Percentiles rank a stretch among this genome's conserved stretches.
Evolutionary conservation across 176 grass and related monocot genomes (phyloP).

Genomic region (Musa acuminata): DNA sequence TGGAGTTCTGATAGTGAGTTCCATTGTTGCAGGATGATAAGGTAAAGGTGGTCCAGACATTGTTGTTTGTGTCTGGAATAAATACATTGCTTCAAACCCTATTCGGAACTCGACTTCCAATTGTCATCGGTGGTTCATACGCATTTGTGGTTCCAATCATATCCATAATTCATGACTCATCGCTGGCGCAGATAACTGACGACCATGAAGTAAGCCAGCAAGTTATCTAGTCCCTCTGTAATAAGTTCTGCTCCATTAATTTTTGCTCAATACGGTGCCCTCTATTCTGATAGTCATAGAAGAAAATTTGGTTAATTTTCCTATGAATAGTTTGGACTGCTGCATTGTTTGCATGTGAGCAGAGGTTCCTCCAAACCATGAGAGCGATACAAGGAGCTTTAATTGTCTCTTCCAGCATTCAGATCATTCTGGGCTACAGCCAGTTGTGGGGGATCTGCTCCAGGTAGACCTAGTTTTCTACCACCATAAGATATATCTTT

Average conservation of each 20-base stretch:
- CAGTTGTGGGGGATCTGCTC: constrained; percentile 98
- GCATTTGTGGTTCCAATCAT: constrained; percentile 75
- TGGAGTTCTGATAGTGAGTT: neutral
- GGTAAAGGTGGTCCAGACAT: constrained; percentile 86
- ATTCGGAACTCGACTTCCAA: constrained; percentile 81
- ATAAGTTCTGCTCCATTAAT: neutral
- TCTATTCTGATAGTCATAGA: no score
- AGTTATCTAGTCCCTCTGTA: neutral
- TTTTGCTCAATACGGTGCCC: neutral
- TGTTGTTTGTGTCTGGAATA: constrained; percentile 88
- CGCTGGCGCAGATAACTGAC: constrained; percentile 43
- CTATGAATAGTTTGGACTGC: neutral
- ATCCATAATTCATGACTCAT: constrained; percentile 73
- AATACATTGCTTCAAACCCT: constrained; percentile 94
- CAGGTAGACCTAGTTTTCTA: constrained; percentile 31
- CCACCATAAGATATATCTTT: neutral
- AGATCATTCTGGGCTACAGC: constrained; percentile 96
- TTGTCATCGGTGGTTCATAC: constrained; percentile 74
- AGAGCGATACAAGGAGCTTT: constrained; percentile 82
- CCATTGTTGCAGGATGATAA: constrained; percentile 55
- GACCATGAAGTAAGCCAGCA: constrained; percentile 42
- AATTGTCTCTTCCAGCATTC: constrained; percentile 95
- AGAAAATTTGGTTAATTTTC: no score
- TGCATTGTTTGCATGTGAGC: constrained; percentile 4
- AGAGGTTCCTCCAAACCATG: constrained; percentile 97